A percentile compares a stretch with the other conserved stretches of the same genome.
Conservation (phyloP, 805 yeast species). For the Starmerella kuoi region DNA sequence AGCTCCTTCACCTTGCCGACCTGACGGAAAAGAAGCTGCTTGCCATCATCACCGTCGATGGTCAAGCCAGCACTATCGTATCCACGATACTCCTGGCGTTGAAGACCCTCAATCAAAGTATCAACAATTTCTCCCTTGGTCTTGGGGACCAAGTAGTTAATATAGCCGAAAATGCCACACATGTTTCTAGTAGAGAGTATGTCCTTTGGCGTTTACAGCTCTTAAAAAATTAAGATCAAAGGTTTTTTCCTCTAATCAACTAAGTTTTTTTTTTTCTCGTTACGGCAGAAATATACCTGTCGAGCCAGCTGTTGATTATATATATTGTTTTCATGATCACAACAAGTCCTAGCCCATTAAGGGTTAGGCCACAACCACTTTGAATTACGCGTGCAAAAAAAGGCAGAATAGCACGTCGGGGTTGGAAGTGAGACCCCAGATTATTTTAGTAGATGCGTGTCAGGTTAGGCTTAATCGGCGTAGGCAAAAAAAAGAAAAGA, state of each 20-base stretch:
- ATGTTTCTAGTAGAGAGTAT: conserved; percentile 4
- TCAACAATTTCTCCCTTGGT: conserved; percentile 86
- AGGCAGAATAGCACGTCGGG: no score
- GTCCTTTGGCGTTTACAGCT: no score
- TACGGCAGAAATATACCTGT: no score
- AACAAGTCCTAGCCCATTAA: conserved; percentile 1
- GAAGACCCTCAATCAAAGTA: conserved; percentile 61
- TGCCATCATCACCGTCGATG: conserved; percentile 75
- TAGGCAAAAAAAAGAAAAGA: no score
- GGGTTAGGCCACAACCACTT: conserved; percentile 3
- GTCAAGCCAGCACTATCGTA: conserved; percentile 97
- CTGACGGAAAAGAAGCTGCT: conserved; percentile 64
- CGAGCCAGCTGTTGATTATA: no score
- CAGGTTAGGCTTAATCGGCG: no score
- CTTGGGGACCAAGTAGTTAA: conserved; percentile 85
- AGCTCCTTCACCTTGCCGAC: conserved; percentile 85
- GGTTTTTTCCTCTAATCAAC: neutral
- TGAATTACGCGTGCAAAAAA: no score
- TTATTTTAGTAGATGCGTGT: no score
- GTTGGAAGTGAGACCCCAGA: no score
- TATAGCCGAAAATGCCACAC: conserved; percentile 97
- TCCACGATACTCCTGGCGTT: conserved; percentile 91
- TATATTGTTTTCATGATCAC: conserved; percentile 1
- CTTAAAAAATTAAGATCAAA: no score
- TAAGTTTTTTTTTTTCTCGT: neutral